phyloP scores from a whole-genome alignment of 2,329 filamentous ascomycete genomes.

The Pseudogymnoascus verrucosus region DNA sequence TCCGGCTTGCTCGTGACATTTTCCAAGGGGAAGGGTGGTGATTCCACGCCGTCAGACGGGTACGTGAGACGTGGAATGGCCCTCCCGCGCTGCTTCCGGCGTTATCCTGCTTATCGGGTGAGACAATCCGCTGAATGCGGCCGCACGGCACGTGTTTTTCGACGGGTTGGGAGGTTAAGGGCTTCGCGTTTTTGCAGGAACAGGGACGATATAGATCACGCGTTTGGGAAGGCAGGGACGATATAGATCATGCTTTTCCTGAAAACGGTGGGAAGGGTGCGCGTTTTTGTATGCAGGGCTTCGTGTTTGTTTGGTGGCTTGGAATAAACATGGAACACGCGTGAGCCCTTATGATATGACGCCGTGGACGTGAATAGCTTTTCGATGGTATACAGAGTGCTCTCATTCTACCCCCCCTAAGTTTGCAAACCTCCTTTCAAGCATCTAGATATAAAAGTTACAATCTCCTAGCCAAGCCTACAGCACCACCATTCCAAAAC shows the following conservation, averaged over 20 bases:
- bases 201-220: conserved; percentile 4
- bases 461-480: neutral
- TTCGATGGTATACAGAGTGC: neutral
- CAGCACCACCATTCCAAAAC: neutral
- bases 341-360: neutral
- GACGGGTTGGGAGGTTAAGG: neutral
- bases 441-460: neutral
- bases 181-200: neutral
- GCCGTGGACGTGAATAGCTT: neutral
- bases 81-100: conserved; percentile 6
- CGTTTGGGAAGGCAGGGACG: neutral
- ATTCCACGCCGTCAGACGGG: neutral
- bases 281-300: neutral
- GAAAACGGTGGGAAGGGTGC: neutral
- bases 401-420: neutral
- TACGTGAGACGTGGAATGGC: conserved; percentile 1
- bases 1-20: neutral
- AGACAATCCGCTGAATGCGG: neutral
- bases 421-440: neutral
- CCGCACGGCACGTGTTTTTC: neutral
- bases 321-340: conserved; percentile 6
- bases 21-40: neutral
- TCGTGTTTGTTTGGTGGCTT: neutral
- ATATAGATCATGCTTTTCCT: neutral
- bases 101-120: conserved; percentile 7